Evolutionary conservation across 805 yeast genomes (phyloP).

Genomic region (Pachysolen tannophilus): DNA sequence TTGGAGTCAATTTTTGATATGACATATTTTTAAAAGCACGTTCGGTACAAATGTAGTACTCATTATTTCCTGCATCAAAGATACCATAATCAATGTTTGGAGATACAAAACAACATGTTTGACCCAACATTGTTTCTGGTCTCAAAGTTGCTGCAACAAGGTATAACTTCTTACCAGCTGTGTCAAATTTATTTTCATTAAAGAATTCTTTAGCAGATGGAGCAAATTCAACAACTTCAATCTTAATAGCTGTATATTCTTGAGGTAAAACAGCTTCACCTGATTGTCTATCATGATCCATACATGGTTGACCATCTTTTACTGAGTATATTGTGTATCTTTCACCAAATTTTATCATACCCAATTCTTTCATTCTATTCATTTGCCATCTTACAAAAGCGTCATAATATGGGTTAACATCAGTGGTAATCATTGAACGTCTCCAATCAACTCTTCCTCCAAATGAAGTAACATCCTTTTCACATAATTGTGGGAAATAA

Average conservation of each 20-base stretch:
- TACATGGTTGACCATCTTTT: conserved; percentile 98
- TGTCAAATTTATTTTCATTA: conserved; percentile 37
- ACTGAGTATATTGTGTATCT: conserved; percentile 96
- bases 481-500: conserved; percentile 86
- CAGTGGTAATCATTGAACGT: conserved; percentile 92
- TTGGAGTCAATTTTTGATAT: conserved; percentile 87
- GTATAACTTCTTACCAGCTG: conserved; percentile 54
- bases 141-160: conserved; percentile 95
- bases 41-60: conserved; percentile 78
- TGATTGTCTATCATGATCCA: conserved; percentile 96
- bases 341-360: conserved; percentile 95
- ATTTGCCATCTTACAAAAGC: conserved; percentile 96
- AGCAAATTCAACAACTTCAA: conserved; percentile 56
- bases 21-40: conserved; percentile 97
- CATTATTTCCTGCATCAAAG: conserved; percentile 73
- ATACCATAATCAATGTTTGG: conserved; percentile 91
- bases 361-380: conserved; percentile 73
- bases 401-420: conserved; percentile 90
- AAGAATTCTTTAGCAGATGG: conserved; percentile 47
- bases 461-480: conserved; percentile 66
- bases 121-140: conserved; percentile 99
- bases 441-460: conserved; percentile 99
- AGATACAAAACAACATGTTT: conserved; percentile 95
- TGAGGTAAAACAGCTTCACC: conserved; percentile 98
- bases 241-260: conserved; percentile 92